Evolutionary conservation across 805 yeast species (phyloP).

Genomic region (Lipomyces spencermartinsiae): DNA sequence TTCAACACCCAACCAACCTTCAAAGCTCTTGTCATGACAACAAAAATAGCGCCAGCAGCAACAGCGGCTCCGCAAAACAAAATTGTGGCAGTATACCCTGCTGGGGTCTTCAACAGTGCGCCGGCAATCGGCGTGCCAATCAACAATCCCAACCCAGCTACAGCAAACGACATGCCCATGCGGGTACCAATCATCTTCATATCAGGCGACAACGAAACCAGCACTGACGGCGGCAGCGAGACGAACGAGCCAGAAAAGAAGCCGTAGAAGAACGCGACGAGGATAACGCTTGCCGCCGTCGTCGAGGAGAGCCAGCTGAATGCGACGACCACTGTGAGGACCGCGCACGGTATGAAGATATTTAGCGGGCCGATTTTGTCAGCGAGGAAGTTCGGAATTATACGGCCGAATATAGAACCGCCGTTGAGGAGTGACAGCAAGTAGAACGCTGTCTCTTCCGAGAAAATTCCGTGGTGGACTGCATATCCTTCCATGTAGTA

Average conservation of each 20-base stretch:
- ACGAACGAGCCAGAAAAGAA: constrained; percentile 46
- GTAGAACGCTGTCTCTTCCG: constrained; percentile 37
- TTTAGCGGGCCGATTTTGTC: constrained; percentile 58
- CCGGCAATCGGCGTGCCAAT: constrained; percentile 47
- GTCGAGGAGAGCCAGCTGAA: constrained; percentile 48
- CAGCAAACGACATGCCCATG: constrained; percentile 67
- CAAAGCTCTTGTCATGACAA: constrained; percentile 5
- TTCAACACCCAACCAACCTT: constrained; percentile 15
- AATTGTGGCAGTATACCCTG: constrained; percentile 33
- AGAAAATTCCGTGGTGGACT: constrained; percentile 27
- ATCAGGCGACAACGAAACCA: constrained; percentile 41
- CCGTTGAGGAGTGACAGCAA: constrained; percentile 47
- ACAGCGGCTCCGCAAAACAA: constrained; percentile 35
- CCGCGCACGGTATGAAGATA: constrained; percentile 44
- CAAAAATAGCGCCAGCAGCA: constrained; percentile 5
- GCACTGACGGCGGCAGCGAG: constrained; percentile 45
- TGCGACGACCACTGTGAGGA: constrained; percentile 42
- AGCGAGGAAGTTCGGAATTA: constrained; percentile 55
- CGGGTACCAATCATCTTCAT: constrained; percentile 43
- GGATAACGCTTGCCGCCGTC: constrained; percentile 43
- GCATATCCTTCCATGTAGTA: constrained; percentile 46
- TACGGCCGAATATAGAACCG: constrained; percentile 56
- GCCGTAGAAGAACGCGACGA: constrained; percentile 45
- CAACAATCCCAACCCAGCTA: constrained; percentile 58
- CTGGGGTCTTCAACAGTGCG: constrained; percentile 35